Evolutionary conservation across 768 basidiomycete genomes (phyloP).

Genomic region (Botryobasidium botryosum): DNA sequence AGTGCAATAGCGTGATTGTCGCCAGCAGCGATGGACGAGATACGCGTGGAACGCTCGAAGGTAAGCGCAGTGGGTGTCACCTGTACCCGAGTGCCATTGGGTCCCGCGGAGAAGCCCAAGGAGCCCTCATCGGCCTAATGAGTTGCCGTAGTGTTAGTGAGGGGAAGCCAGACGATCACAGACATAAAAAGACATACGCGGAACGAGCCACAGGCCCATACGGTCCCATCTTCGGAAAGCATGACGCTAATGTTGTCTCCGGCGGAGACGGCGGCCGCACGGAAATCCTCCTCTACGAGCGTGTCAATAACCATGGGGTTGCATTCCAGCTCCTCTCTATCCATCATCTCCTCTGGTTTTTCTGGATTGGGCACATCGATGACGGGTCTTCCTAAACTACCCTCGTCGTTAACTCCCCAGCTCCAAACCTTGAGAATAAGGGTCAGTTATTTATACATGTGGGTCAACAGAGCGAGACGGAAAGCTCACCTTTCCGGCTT

Average conservation of each 20-base stretch:
- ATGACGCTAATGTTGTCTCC: conserved; percentile 85
- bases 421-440: background rate
- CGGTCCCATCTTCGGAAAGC: conserved; percentile 57
- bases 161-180: background rate
- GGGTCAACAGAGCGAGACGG: background rate
- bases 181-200: conserved; percentile 33
- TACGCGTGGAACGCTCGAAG: conserved; percentile 25
- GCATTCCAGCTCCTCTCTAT: conserved; percentile 24
- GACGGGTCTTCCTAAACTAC: conserved; percentile 22
- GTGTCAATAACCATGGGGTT: conserved; percentile 24
- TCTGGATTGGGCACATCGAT: conserved; percentile 20
- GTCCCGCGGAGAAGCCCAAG: conserved; percentile 47
- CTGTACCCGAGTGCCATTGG: conserved; percentile 46
- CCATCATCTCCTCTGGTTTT: conserved; percentile 15
- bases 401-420: conserved; percentile 19
- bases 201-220: conserved; percentile 83
- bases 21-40: conserved; percentile 61
- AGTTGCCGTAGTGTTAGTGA: background rate
- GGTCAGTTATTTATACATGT: background rate
- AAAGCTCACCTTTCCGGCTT: conserved; percentile 63
- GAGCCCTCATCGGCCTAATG: conserved; percentile 36
- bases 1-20: conserved; percentile 81
- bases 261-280: conserved; percentile 63
- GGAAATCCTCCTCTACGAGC: conserved; percentile 62
- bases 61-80: conserved; percentile 33